These are phyloP conservation scores for Oryza meridionalis DNA, from an alignment of 176 grass and related monocot species.

Conservation along the genomic window DNA sequence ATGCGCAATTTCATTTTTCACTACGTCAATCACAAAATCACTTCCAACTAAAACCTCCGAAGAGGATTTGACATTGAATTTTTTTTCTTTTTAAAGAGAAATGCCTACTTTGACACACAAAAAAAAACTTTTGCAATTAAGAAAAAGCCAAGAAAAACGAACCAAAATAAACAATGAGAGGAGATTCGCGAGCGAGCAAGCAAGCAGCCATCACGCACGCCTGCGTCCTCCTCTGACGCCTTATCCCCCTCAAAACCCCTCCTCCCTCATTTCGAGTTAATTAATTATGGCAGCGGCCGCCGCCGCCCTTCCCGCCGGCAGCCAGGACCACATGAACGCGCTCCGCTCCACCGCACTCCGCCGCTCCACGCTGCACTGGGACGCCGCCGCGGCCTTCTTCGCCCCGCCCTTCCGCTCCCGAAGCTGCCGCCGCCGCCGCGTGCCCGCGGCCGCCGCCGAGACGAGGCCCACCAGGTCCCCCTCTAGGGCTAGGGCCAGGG, in stretches of 20 bases:
- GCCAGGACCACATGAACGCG: constrained; percentile 33
- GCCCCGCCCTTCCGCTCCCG: constrained; percentile 43
- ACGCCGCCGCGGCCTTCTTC: constrained; percentile 41
- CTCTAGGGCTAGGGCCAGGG: constrained; percentile 48
- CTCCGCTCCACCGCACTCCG: constrained; percentile 45
- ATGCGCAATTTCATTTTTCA: no score
- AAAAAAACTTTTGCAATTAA: no score
- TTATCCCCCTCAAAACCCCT: constrained; percentile 30
- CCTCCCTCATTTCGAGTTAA: constrained; percentile 1
- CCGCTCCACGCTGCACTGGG: constrained; percentile 37
- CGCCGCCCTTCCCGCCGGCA: neutral
- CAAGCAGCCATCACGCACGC: no score
- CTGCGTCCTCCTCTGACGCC: neutral
- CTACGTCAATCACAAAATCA: no score
- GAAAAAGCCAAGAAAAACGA: no score
- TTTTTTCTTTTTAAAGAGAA: no score
- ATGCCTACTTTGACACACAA: no score
- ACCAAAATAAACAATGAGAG: neutral
- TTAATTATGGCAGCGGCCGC: constrained; percentile 49
- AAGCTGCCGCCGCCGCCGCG: constrained; percentile 28
- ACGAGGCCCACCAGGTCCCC: constrained; percentile 18
- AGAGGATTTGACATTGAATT: no score
- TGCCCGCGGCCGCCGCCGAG: neutral
- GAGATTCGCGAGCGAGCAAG: neutral
- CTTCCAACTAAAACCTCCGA: no score